These are phyloP conservation scores for Plasmodium inui DNA, from an alignment of 169 alveolate species.

Conservation along the genomic window DNA sequence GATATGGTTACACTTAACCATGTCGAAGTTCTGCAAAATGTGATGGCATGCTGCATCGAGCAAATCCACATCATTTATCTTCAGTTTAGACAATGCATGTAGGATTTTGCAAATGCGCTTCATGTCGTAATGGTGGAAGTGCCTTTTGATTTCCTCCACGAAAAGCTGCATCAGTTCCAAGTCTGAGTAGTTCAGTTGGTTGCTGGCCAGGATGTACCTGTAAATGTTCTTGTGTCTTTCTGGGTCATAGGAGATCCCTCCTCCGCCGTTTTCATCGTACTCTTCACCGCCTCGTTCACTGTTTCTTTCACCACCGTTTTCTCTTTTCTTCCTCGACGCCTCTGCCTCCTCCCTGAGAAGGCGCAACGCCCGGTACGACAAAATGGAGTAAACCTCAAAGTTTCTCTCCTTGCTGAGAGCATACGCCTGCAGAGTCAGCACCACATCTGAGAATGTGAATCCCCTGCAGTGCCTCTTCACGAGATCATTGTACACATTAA, in stretches of 20 bases:
- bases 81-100: slow-evolving; percentile 41
- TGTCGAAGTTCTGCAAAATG: slow-evolving; percentile 18
- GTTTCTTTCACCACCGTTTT: not conserved
- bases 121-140: slow-evolving; percentile 28
- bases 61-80: slow-evolving; percentile 43
- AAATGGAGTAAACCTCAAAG: slow-evolving; percentile 41
- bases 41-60: slow-evolving; percentile 1
- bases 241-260: not conserved
- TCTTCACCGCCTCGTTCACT: not conserved
- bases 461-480: slow-evolving; percentile 9
- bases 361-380: slow-evolving; percentile 35
- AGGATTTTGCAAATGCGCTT: slow-evolving; percentile 31
- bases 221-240: slow-evolving; percentile 28
- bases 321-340: not conserved
- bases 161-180: slow-evolving; percentile 30
- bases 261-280: not conserved
- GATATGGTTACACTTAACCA: slow-evolving; percentile 31
- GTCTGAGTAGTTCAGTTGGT: slow-evolving; percentile 49
- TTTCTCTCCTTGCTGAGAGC: slow-evolving; percentile 73
- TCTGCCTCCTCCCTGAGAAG: slow-evolving; percentile 15
- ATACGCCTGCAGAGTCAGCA: slow-evolving; percentile 53
- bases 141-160: slow-evolving; percentile 31
- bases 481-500: slow-evolving; percentile 24
- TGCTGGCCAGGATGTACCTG: slow-evolving; percentile 61
- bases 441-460: slow-evolving; percentile 28